phyloP scores from a whole-genome alignment of 208 protist genomes.

The Porcisia hertigi region DNA sequence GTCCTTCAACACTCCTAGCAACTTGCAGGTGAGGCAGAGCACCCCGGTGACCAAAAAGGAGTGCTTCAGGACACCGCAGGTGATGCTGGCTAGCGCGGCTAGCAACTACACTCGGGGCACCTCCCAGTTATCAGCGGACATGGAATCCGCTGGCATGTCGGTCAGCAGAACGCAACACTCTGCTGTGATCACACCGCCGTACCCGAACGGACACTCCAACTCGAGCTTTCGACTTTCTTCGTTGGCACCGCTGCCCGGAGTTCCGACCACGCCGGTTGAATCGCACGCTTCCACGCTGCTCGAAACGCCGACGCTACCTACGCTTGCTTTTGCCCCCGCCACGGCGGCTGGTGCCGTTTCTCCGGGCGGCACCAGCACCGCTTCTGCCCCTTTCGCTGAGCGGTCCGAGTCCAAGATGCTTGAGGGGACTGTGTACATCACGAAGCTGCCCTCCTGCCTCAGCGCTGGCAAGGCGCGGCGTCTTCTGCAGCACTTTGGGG shows the following conservation, averaged over 20 bases:
- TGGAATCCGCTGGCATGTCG: slow-evolving; percentile 6
- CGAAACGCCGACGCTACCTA: neutral
- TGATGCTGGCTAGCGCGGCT: slow-evolving; percentile 40
- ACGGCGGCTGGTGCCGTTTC: neutral
- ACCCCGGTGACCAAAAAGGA: slow-evolving; percentile 6
- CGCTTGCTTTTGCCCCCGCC: neutral
- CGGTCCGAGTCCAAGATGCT: slow-evolving; percentile 46
- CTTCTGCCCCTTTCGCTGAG: slow-evolving; percentile 8
- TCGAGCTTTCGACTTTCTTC: slow-evolving; percentile 9
- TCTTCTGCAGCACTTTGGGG: slow-evolving; percentile 77
- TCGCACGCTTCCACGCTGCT: neutral
- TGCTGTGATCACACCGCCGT: slow-evolving; percentile 16
- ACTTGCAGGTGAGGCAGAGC: slow-evolving; percentile 36
- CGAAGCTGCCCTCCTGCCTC: slow-evolving; percentile 74
- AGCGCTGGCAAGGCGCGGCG: slow-evolving; percentile 63
- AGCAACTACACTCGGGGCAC: slow-evolving; percentile 55
- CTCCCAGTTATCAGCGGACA: slow-evolving; percentile 53
- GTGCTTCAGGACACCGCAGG: slow-evolving; percentile 28
- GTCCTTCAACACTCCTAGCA: slow-evolving; percentile 44
- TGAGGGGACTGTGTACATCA: slow-evolving; percentile 84
- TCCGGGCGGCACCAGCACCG: neutral
- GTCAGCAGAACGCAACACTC: slow-evolving; percentile 21
- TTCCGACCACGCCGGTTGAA: neutral
- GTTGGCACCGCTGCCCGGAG: slow-evolving; percentile 1
- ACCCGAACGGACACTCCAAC: slow-evolving; percentile 21